A percentile compares a stretch with the other conserved stretches of the same genome.
These are phyloP conservation scores for Parascedosporium putredinis DNA, from an alignment of 2,329 filamentous ascomycete species.

Conservation along the genomic window DNA sequence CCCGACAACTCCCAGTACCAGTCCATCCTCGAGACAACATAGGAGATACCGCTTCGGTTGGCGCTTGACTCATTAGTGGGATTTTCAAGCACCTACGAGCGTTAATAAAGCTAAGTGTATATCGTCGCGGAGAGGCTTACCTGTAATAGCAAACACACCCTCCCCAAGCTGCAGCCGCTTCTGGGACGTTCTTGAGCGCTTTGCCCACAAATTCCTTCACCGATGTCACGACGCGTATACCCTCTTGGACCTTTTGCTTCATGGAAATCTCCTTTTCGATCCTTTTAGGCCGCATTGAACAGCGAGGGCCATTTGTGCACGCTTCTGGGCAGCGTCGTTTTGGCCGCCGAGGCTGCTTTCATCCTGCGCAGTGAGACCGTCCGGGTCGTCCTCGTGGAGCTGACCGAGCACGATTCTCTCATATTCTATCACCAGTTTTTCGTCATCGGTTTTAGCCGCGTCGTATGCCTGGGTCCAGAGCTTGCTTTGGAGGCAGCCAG, in stretches of 20 bases:
- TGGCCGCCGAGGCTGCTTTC: background rate
- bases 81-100: conserved; percentile 20
- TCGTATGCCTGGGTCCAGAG: background rate
- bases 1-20: conserved; percentile 25
- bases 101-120: conserved; percentile 8
- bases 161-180: conserved; percentile 27
- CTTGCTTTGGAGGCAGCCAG: background rate
- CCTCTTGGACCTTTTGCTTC: conserved; percentile 1
- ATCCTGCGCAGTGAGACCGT: background rate
- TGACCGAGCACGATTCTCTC: background rate
- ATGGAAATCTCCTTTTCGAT: background rate
- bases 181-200: conserved; percentile 18
- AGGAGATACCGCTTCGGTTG: conserved; percentile 23
- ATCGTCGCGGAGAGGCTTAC: conserved; percentile 13
- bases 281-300: background rate
- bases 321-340: background rate
- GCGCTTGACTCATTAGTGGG: conserved; percentile 16
- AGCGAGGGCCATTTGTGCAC: background rate
- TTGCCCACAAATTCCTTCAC: conserved; percentile 14
- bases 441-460: background rate
- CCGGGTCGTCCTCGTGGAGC: background rate
- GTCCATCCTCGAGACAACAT: conserved; percentile 26
- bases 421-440: background rate
- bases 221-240: conserved; percentile 2
- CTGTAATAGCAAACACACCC: conserved; percentile 23